phyloP scores from a whole-genome alignment of 2,329 filamentous ascomycete species.

The Thielaviopsis populi region DNA sequence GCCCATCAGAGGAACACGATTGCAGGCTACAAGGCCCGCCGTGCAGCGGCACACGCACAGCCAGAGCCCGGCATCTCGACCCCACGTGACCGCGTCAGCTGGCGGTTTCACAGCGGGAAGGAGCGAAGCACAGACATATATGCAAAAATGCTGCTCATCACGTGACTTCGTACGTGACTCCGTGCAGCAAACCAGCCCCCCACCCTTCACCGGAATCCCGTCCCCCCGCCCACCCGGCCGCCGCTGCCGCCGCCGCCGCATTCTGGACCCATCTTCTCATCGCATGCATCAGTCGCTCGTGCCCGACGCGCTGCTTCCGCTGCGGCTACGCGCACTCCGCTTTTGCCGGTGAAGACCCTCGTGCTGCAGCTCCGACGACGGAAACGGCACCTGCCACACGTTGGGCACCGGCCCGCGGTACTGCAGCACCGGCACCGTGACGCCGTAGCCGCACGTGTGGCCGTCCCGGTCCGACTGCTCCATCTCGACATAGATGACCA shows the following conservation, averaged over 20 bases:
- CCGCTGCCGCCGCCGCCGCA: no score
- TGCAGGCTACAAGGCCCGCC: no score
- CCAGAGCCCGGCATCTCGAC: neutral
- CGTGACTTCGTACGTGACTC: neutral
- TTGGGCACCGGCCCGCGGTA: constrained; percentile 22
- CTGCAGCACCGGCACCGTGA: constrained; percentile 64
- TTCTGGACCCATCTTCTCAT: neutral
- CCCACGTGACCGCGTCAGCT: neutral
- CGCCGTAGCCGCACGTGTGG: constrained; percentile 64
- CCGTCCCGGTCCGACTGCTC: constrained; percentile 70
- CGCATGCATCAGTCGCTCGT: neutral
- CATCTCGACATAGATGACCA: constrained; percentile 76
- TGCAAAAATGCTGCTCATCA: neutral
- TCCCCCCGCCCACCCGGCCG: no score
- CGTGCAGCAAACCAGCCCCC: neutral
- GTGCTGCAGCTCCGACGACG: constrained; percentile 16
- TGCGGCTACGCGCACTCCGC: neutral
- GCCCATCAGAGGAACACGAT: no score
- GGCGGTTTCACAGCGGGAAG: neutral
- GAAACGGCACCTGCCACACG: constrained; percentile 11
- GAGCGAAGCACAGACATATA: neutral
- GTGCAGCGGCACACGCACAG: no score
- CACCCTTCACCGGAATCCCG: neutral
- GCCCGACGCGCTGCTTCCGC: neutral
- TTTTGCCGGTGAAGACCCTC: constrained; percentile 10